Conservation (phyloP, 1,284 basidiomycete species). For the Tilletia walkeri region DNA sequence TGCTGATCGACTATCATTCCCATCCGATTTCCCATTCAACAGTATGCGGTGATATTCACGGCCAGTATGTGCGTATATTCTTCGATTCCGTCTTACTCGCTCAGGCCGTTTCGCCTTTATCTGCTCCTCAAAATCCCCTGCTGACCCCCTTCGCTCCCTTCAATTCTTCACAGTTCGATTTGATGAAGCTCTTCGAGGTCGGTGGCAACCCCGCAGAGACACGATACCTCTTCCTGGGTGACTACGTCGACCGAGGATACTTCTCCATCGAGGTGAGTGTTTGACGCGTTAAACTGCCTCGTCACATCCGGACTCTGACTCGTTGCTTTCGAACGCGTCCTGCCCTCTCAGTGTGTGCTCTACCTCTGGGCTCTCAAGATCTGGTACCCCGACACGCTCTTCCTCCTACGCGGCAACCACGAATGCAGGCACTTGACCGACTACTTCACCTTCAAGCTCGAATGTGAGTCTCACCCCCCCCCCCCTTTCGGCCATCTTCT, state of each 20-base stretch:
- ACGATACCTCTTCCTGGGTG: conserved; percentile 54
- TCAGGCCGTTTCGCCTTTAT: neutral
- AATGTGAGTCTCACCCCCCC: conserved; percentile 31
- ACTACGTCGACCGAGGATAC: conserved; percentile 55
- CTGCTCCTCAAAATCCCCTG: neutral
- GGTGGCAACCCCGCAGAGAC: conserved; percentile 55
- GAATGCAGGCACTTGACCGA: conserved; percentile 55
- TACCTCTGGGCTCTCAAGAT: conserved; percentile 55
- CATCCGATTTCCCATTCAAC: neutral
- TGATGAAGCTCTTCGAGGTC: conserved; percentile 56
- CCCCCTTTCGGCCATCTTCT: no score
- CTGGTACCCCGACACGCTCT: conserved; percentile 55
- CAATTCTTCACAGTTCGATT: conserved; percentile 33
- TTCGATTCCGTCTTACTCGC: neutral
- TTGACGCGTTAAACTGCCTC: neutral
- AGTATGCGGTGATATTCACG: conserved; percentile 55
- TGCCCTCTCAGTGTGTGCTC: conserved; percentile 42
- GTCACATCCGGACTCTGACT: neutral
- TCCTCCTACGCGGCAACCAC: conserved; percentile 55
- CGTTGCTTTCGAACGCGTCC: neutral
- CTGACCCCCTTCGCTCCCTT: neutral
- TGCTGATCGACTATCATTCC: neutral
- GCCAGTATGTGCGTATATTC: conserved; percentile 41
- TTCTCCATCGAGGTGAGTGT: conserved; percentile 52
- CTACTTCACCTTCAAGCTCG: conserved; percentile 56